Base-by-base conservation (phyloP, 23 red algal genomes). In the Gracilaria domingensis region DNA sequence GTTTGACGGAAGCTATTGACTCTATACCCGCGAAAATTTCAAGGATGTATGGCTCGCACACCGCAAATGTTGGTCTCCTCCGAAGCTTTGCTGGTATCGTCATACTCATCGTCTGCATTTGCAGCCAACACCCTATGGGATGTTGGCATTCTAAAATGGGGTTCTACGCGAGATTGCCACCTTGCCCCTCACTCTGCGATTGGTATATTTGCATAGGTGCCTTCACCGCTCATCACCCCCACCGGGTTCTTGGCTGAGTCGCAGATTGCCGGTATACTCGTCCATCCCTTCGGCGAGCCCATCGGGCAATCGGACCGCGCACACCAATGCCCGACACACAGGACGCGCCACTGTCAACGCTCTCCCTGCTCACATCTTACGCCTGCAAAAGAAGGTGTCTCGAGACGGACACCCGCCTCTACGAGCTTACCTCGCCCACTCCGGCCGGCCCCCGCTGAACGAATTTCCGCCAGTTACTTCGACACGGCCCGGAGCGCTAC, bases 21-120 rank as follows among this genome's bases (percentile, higher is more conserved):
- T 74, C 8, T 2, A 13, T 74, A 4, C 8, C 69, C 5, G 21
- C 24, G 5, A 2, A 4, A 23, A 61, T 83, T 18, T 14, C 64
- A 3, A 83, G 64, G 38, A 61, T 73, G 0, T 60, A 86, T 51
- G 83, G 83, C 9, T 86, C n/a, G n/a, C n/a, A 61, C 6, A 86
- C 37, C n/a, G 51, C 83, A 5, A 86, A 86, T 86, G 58, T 86
- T 1, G 3, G n/a, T n/a, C n/a, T 86, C n/a, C 20, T 11, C 42
- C 4, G 11, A 45, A 11, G 11, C 4, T 59, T 59, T 24, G 55
- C 14, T n/a, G n/a, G 2, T 20, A 11, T 24, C 4, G 55, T 2
- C 6, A 59, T 24, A 59, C 7, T 12, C 2, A 59, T 59, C 2
- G 4, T 4, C 55, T 59, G 16, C 7, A 59, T n/a, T 18, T 59